phyloP scores from a whole-genome alignment of 345 rosid genomes.

The Clausena lansium region DNA sequence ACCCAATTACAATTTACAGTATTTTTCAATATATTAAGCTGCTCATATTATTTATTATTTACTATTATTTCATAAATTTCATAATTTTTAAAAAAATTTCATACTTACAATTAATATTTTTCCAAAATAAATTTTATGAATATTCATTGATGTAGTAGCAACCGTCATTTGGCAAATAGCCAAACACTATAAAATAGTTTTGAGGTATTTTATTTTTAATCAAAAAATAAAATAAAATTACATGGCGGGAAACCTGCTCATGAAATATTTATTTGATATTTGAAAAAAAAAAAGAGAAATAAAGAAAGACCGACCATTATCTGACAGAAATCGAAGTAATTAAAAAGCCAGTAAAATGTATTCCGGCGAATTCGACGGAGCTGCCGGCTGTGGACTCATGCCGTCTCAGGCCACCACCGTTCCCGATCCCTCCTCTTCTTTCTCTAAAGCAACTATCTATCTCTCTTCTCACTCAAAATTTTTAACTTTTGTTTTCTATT shows the following conservation, averaged over 20 bases:
- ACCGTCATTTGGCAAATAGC: no score
- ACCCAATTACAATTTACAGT: no score
- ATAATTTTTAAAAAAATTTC: no score
- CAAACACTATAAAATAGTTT: no score
- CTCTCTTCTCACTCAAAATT: slow-evolving; percentile 5
- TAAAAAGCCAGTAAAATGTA: slow-evolving; percentile 34
- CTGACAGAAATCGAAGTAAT: not conserved
- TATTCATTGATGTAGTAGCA: no score
- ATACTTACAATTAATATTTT: no score
- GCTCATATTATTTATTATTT: no score
- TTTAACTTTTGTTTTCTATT: not conserved
- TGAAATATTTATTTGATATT: not conserved
- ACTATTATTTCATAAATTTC: no score
- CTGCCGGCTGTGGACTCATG: slow-evolving; percentile 92
- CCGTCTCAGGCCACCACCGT: slow-evolving; percentile 63
- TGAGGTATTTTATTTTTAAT: no score
- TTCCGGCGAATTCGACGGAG: slow-evolving; percentile 72
- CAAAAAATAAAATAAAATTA: not conserved
- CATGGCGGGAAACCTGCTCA: not conserved
- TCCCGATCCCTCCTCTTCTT: slow-evolving; percentile 43
- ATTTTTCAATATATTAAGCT: no score
- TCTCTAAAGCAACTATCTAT: slow-evolving; percentile 43
- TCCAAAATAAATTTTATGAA: no score
- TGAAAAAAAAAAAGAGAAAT: not conserved
- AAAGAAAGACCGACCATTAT: not conserved